Percentiles rank a stretch among this genome's conserved stretches.
These are phyloP conservation scores for Ceratocystis lukuohia DNA, from an alignment of 2,329 filamentous ascomycete species.

Conservation along the genomic window DNA sequence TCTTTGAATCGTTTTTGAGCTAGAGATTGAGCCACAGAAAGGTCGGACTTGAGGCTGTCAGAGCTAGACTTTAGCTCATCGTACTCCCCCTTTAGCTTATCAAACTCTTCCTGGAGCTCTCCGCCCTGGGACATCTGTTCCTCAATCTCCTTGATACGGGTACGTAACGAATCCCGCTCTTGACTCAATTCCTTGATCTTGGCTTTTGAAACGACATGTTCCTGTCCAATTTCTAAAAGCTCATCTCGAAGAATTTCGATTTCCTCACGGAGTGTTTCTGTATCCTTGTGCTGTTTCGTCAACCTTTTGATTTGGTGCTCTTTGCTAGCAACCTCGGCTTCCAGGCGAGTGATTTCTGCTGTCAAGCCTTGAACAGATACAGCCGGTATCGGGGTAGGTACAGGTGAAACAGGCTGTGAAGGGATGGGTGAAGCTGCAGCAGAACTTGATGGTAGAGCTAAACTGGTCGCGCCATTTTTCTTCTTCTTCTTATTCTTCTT, in stretches of 20 bases:
- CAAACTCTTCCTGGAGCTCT: slow-evolving; percentile 8
- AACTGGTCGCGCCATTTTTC: slow-evolving; percentile 48
- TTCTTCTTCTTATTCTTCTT: slow-evolving; percentile 84
- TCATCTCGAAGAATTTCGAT: slow-evolving; percentile 74
- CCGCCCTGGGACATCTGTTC: slow-evolving; percentile 42
- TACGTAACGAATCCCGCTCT: slow-evolving; percentile 39
- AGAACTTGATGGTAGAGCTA: slow-evolving; percentile 22
- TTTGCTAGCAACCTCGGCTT: slow-evolving; percentile 46
- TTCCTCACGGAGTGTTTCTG: slow-evolving; percentile 71
- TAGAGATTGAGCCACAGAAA: slow-evolving; percentile 73
- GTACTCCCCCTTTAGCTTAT: slow-evolving; percentile 33
- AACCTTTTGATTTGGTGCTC: slow-evolving; percentile 61
- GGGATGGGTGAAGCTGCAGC: slow-evolving; percentile 19
- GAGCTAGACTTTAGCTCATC: slow-evolving; percentile 59
- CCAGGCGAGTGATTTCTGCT: slow-evolving; percentile 37
- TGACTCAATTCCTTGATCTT: slow-evolving; percentile 47
- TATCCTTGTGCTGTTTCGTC: slow-evolving; percentile 55
- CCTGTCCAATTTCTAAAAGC: slow-evolving; percentile 63
- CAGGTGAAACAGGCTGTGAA: slow-evolving; percentile 11
- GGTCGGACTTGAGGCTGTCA: slow-evolving; percentile 61
- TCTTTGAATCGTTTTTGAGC: slow-evolving; percentile 83
- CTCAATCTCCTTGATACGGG: slow-evolving; percentile 51
- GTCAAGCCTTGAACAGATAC: slow-evolving; percentile 29
- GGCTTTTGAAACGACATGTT: slow-evolving; percentile 73
- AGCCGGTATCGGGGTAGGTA: slow-evolving; percentile 20